Base-by-base conservation (phyloP, 441 rosid species). In the Mallotus japonicus region DNA sequence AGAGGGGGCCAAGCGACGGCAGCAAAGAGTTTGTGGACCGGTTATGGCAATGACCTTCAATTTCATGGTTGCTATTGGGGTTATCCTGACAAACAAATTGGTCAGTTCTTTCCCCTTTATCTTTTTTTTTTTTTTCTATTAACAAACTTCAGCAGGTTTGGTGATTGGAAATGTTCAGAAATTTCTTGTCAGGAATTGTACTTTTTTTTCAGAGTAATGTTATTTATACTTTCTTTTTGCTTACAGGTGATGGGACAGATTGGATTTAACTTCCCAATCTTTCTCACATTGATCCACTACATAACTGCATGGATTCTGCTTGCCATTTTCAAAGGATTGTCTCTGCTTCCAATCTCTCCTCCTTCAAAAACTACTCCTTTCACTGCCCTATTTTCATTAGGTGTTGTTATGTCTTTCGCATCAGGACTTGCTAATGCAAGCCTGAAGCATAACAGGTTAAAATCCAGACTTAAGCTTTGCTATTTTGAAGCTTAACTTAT, bases 351-450 rank as follows among this genome's bases (percentile, higher is more conserved):
- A 3, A 85, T 90, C 77, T 83, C 97, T 12, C 98, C 97, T 76
- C 95, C 97, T 0, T 83, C 91, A 6, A 92, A 86, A 82, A 83
- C 90, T 14, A 90, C 97, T 62, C 97, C 97, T 59, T 91, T 86
- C 83, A 81, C 95, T 9, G 85, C 97, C 28, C 80, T 95, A 4
- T 90, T 91, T 78, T 75, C 86, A 32, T 83, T 92, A 71, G 97
- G 97, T 4, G 90, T 83, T 55, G 92, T 92, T 71, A 95, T 95
- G 98, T 90, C 99, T 46, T 92, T 95, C 2, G 95, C 99, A 64
- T 90, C 99, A 14, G 97, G 99, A 69, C 95, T 95, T 22, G 96
- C 98, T 67, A 95, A 95, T 74, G 88, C 95, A 67, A 91, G 99
- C 77, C 90, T 95, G 28, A 88, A 91, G 75, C 85, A 87, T 76